Evolutionary conservation across 345 rosid species (phyloP).

Genomic region (Eucalyptus curtisii): DNA sequence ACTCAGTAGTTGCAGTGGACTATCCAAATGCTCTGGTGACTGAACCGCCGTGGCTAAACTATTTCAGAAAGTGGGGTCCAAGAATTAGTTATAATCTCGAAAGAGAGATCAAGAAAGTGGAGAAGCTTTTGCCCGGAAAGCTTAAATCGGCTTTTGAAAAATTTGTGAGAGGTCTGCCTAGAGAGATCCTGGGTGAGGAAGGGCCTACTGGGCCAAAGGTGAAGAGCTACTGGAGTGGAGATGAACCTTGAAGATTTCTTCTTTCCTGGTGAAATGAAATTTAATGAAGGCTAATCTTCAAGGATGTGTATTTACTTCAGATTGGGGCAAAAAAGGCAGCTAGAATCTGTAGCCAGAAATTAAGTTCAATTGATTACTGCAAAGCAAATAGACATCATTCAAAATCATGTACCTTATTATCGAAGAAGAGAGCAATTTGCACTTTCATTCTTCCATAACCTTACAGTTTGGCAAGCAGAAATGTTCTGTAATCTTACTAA

Average conservation of each 20-base stretch:
- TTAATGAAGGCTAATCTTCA: background rate
- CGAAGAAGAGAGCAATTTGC: background rate
- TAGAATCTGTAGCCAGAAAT: background rate
- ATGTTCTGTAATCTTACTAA: background rate
- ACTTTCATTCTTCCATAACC: background rate
- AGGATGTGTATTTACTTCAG: background rate
- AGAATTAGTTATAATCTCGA: background rate
- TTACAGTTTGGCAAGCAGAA: background rate
- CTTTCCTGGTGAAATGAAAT: background rate
- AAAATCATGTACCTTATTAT: background rate
- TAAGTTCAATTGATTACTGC: background rate
- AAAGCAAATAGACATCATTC: background rate
- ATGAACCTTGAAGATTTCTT: background rate
- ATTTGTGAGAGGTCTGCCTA: constrained; percentile 1
- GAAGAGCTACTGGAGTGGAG: constrained; percentile 7
- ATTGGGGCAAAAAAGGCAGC: background rate
- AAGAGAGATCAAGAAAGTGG: constrained; percentile 1
- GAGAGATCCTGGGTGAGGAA: constrained; percentile 6
- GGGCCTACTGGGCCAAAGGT: constrained; percentile 8
- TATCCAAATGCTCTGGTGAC: background rate
- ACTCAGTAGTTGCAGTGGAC: background rate
- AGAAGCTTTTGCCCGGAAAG: background rate
- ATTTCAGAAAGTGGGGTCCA: constrained; percentile 4
- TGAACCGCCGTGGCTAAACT: constrained; percentile 2
- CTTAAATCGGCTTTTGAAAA: constrained; percentile 2